A percentile compares a stretch with the other conserved stretches of the same genome.
Evolutionary conservation across 2,329 filamentous ascomycete genomes (phyloP).

Genomic region (Paecilomyces formosus): DNA sequence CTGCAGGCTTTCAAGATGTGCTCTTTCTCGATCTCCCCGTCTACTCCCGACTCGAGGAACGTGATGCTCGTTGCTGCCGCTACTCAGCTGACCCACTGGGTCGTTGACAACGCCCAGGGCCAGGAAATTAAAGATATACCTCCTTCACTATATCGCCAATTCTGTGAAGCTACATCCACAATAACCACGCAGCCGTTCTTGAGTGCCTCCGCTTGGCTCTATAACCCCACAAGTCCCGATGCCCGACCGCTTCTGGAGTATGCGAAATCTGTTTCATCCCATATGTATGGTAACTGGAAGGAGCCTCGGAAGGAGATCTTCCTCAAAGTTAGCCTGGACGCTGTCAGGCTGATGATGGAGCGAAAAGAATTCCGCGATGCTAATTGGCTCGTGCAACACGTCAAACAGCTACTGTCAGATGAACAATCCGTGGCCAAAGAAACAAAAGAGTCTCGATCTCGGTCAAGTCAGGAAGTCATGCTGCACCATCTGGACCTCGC

Average conservation of each 20-base stretch:
- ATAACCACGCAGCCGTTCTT: conserved; percentile 17
- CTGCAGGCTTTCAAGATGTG: conserved; percentile 17
- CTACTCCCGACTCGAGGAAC: conserved; percentile 5
- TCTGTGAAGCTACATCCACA: conserved; percentile 15
- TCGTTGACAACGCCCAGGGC: conserved; percentile 15
- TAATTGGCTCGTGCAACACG: conserved; percentile 18
- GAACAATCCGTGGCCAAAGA: conserved; percentile 7
- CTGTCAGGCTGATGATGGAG: conserved; percentile 29
- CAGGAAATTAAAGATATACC: conserved; percentile 17
- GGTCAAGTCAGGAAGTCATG: conserved; percentile 16
- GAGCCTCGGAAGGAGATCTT: conserved; percentile 18
- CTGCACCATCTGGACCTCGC: conserved; percentile 17
- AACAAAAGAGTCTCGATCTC: conserved; percentile 8
- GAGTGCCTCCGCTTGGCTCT: conserved; percentile 23
- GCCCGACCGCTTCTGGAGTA: conserved; percentile 22
- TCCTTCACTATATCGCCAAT: conserved; percentile 24
- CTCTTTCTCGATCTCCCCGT: conserved; percentile 6
- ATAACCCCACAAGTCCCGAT: conserved; percentile 30
- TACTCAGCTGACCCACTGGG: conserved; percentile 16
- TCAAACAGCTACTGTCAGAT: conserved; percentile 23
- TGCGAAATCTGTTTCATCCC: conserved; percentile 14
- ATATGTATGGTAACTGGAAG: conserved; percentile 11
- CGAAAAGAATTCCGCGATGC: conserved; percentile 22
- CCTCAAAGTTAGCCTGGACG: conserved; percentile 28
- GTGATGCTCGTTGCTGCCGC: conserved; percentile 16